phyloP scores from a whole-genome alignment of 176 grass and related monocot species.

The Carex pumila region DNA sequence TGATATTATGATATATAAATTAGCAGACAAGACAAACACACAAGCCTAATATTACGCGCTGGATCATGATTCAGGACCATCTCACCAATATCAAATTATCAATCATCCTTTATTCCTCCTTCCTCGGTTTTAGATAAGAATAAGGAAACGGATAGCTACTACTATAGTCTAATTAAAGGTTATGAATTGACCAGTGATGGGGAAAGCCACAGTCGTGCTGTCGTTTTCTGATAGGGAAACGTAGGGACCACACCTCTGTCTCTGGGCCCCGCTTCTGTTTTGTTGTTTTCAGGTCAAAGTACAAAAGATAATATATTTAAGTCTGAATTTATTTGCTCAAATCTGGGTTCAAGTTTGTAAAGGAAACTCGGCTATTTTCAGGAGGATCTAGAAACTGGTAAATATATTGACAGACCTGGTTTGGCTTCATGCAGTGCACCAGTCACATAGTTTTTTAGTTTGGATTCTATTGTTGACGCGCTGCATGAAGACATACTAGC shows the following conservation, averaged over 20 bases:
- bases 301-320: not conserved
- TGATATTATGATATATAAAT: too few relatives aligned
- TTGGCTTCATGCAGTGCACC: too few relatives aligned
- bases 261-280: not conserved
- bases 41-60: not conserved
- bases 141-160: not conserved
- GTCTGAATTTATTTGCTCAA: too few relatives aligned
- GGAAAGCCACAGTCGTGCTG: not conserved
- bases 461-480: too few relatives aligned
- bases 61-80: not conserved
- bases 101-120: not conserved
- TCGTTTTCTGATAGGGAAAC: constrained; percentile 1
- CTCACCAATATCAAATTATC: not conserved
- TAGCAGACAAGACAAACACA: not conserved
- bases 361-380: too few relatives aligned
- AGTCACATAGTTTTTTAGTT: too few relatives aligned
- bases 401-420: too few relatives aligned
- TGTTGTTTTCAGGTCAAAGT: constrained; percentile 9
- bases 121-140: constrained; percentile 11
- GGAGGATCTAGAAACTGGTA: too few relatives aligned
- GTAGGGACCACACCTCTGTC: not conserved
- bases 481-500: too few relatives aligned
- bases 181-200: not conserved
- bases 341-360: too few relatives aligned
- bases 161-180: not conserved